phyloP scores from a whole-genome alignment of 345 rosid genomes.

The Tarenaya hassleriana region DNA sequence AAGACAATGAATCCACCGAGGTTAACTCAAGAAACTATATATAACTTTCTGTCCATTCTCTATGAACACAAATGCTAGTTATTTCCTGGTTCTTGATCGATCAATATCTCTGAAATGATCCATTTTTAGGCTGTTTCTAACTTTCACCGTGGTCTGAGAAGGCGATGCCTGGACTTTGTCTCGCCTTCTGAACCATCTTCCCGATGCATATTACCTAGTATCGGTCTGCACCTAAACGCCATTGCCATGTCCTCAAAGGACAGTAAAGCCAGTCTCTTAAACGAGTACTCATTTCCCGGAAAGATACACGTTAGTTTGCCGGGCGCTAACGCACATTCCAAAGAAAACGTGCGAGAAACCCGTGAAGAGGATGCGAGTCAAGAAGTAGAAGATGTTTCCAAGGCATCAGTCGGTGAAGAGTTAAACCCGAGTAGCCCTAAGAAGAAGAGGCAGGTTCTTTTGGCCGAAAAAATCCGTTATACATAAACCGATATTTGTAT shows the following conservation, averaged over 20 bases:
- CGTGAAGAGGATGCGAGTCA: slow-evolving; percentile 28
- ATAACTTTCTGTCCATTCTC: too few species aligned
- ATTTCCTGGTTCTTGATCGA: slow-evolving; percentile 2
- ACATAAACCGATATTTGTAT: too few species aligned
- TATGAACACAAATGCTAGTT: not conserved
- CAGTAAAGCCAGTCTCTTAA: slow-evolving; percentile 25
- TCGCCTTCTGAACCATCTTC: slow-evolving; percentile 32
- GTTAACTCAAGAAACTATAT: slow-evolving; percentile 11
- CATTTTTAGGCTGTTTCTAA: slow-evolving; percentile 53
- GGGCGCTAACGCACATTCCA: slow-evolving; percentile 43
- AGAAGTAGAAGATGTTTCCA: slow-evolving; percentile 17
- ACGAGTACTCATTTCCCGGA: slow-evolving; percentile 41
- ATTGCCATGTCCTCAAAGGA: slow-evolving; percentile 52
- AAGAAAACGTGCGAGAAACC: slow-evolving; percentile 33
- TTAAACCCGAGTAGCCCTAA: slow-evolving; percentile 62
- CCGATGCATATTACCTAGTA: slow-evolving; percentile 64
- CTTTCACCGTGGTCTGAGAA: slow-evolving; percentile 79
- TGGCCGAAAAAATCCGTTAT: too few species aligned
- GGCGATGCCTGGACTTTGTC: slow-evolving; percentile 93
- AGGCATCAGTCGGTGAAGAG: too few species aligned
- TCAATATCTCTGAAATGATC: slow-evolving; percentile 6
- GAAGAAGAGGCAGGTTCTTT: slow-evolving; percentile 60
- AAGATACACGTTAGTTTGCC: slow-evolving; percentile 34
- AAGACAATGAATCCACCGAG: slow-evolving; percentile 18
- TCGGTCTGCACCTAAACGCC: slow-evolving; percentile 92